Evolutionary conservation across 116 monocot species (phyloP).

Genomic region (Papilionanthe hybrid): DNA sequence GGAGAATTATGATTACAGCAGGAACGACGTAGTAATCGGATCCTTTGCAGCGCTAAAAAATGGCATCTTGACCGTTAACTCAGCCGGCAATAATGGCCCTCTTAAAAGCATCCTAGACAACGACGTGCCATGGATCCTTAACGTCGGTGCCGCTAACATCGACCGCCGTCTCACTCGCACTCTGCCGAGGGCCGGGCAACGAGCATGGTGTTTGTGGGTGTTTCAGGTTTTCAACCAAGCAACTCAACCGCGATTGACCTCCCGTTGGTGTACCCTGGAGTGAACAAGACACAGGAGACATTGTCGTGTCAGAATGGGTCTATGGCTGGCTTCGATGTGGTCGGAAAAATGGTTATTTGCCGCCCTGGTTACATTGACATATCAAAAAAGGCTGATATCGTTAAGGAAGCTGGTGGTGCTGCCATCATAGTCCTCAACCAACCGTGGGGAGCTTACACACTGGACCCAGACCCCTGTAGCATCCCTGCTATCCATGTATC

Average conservation of each 20-base stretch:
- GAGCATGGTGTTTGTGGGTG: neutral
- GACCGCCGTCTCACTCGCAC: neutral
- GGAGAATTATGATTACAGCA: neutral
- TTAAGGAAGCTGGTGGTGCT: conserved; percentile 10
- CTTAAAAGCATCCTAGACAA: conserved; percentile 3
- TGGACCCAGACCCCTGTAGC: neutral
- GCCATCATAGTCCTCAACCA: conserved; percentile 9
- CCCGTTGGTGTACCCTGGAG: conserved; percentile 5
- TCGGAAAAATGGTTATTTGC: conserved; percentile 17
- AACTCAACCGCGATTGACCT: neutral
- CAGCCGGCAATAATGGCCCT: conserved; percentile 13
- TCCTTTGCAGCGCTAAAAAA: conserved; percentile 3
- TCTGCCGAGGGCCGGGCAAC: conserved; percentile 5
- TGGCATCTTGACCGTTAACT: conserved; percentile 3
- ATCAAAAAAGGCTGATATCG: neutral
- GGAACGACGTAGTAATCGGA: neutral
- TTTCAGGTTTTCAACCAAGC: no score
- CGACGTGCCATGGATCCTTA: conserved; percentile 20
- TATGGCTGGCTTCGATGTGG: conserved; percentile 6
- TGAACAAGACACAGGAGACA: neutral
- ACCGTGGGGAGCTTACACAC: neutral
- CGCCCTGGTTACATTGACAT: neutral
- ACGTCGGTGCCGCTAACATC: conserved; percentile 10
- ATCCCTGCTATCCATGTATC: conserved; percentile 6
- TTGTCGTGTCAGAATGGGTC: conserved; percentile 11